Conservation (phyloP, 257 asterid genomes). For the Penstemon barbatus region DNA sequence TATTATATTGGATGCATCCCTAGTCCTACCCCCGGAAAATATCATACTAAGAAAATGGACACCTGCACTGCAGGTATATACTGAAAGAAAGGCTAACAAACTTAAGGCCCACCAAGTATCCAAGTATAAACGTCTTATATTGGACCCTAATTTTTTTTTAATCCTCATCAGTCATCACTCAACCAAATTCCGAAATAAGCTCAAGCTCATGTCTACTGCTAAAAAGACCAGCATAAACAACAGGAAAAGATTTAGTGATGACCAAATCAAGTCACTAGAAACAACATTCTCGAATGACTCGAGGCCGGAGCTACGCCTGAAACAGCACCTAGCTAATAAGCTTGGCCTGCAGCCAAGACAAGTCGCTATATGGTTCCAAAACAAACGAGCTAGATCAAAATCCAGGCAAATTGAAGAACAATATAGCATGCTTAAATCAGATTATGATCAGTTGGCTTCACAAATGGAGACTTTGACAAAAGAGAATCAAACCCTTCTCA, state of each 20-base stretch:
- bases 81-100: background rate
- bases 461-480: constrained; percentile 52
- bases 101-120: constrained; percentile 21
- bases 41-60: constrained; percentile 13
- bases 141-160: background rate
- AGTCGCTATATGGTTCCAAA: constrained; percentile 91
- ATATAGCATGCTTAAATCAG: constrained; percentile 49
- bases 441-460: constrained; percentile 51
- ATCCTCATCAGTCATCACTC: background rate
- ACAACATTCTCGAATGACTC: constrained; percentile 58
- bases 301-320: constrained; percentile 66
- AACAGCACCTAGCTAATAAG: constrained; percentile 64
- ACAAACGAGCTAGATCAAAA: constrained; percentile 66
- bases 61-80: constrained; percentile 16
- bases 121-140: constrained; percentile 2
- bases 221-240: constrained; percentile 31
- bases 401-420: constrained; percentile 67
- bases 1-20: no score
- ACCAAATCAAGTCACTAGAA: constrained; percentile 67
- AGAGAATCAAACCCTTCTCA: constrained; percentile 58
- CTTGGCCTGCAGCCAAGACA: constrained; percentile 85
- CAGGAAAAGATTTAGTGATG: constrained; percentile 65
- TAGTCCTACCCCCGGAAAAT: background rate
- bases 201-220: constrained; percentile 29
- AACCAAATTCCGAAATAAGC: background rate